Evolutionary conservation across 192 early-diverging fungal species (phyloP).

Genomic region (Entomortierella beljakovae): DNA sequence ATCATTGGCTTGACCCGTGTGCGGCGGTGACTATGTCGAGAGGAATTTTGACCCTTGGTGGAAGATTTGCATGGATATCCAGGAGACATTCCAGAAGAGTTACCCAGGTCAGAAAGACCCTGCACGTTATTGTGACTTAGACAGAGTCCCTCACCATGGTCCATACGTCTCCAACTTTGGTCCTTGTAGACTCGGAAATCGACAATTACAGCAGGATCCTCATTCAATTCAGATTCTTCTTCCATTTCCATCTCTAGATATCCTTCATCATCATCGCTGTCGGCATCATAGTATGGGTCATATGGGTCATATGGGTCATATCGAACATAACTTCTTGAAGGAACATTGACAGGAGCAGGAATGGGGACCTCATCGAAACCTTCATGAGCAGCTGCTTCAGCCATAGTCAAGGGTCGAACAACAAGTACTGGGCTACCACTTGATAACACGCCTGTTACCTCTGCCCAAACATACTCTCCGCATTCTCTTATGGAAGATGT

Average conservation of each 20-base stretch:
- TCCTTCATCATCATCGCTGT: constrained; percentile 20
- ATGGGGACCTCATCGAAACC: neutral
- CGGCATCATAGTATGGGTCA: constrained; percentile 2
- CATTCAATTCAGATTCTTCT: neutral
- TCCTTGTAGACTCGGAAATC: neutral
- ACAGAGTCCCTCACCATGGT: constrained; percentile 13
- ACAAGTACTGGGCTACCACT: constrained; percentile 31
- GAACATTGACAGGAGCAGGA: neutral
- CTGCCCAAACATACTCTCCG: constrained; percentile 26
- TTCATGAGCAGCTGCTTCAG: constrained; percentile 1
- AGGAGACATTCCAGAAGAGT: neutral
- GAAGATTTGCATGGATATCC: neutral
- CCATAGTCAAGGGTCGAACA: constrained; percentile 33
- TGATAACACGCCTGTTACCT: constrained; percentile 36
- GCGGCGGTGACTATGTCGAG: neutral
- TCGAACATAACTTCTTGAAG: neutral
- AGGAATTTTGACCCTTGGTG: neutral
- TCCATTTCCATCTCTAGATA: constrained; percentile 28
- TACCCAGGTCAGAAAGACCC: constrained; percentile 9
- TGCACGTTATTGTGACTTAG: constrained; percentile 1
- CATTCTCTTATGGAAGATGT: neutral
- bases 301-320: neutral
- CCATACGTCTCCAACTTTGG: constrained; percentile 11
- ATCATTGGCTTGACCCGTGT: neutral
- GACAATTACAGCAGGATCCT: neutral